Base-by-base conservation (phyloP, 2,329 filamentous ascomycete species). In the Fusarium falciforme region DNA sequence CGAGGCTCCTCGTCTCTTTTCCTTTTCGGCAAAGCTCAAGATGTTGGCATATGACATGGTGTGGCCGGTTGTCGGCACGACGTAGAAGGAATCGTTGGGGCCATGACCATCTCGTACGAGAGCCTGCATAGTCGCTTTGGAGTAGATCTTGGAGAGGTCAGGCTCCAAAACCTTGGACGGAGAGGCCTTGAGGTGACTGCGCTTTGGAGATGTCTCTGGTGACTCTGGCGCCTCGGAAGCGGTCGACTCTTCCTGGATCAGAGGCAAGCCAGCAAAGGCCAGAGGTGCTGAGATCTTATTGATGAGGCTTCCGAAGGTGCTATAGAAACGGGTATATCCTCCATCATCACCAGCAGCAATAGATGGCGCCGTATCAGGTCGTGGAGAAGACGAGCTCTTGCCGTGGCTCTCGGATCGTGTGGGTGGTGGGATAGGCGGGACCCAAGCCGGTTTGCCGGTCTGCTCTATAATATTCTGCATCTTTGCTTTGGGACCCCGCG, bases 31-130 rank as follows among this genome's bases (percentile, higher is more conserved):
- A 75, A 90, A 92, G 47, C 87, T 92, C 22, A 98, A 86, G 61
- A 99, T 98, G 71, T 93, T 95, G 52, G 96, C 95, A 79, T 98
- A 99, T 0, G 95, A 96, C 69, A 95, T 93, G 4, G 95, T 98
- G 73, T 96, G 95, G 6, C 96, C 96, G 20, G 93, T 94, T 0
- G 94, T 93, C 5, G 96, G 96, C 1, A 99, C 96, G 1, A 98
- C 93, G 81, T 98, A 98, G 84, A 99, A 99, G 10, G 93, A 96
- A 77, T 93, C 93, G 67, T 88, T 89, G 17, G 89, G 85, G 17
- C 88, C 87, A 31, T 91, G 88, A 0, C 90, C 90, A 33, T 92
- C 92, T 65, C 93, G 91, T 22, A 91, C 88, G 47, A 98, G 88
- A 1, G 95, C 94, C 61, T 92, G 90, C 63, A 98, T 88, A 5